A percentile compares a stretch with the other conserved stretches of the same genome.
Evolutionary conservation across 23 red algal species (phyloP).

Genomic region (Gracilaria vermiculophylla): DNA sequence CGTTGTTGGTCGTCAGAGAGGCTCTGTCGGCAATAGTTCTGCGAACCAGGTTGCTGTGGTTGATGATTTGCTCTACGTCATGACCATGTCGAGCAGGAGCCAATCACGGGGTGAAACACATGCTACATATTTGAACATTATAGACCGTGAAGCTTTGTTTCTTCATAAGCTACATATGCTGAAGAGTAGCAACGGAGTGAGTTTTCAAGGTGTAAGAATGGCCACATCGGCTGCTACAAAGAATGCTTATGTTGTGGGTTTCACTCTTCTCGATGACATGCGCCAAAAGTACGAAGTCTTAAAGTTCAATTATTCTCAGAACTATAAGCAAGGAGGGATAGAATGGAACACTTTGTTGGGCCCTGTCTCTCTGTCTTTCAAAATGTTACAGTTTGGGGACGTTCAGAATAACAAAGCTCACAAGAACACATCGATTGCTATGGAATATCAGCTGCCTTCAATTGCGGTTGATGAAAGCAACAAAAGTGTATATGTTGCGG

Average conservation of each 20-base stretch:
- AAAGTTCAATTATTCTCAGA: constrained; percentile 14
- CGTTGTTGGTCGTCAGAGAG: constrained; percentile 30
- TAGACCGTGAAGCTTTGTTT: constrained; percentile 25
- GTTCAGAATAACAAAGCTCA: not conserved
- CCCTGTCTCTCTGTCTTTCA: constrained; percentile 15
- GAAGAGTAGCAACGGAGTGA: constrained; percentile 1
- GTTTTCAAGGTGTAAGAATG: constrained; percentile 39
- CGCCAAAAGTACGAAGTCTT: constrained; percentile 20
- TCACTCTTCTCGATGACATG: not conserved
- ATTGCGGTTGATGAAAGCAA: constrained; percentile 27
- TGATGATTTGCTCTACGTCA: constrained; percentile 26
- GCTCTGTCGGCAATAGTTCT: constrained; percentile 21
- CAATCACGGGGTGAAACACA: not conserved
- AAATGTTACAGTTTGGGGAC: not conserved
- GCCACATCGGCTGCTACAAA: constrained; percentile 1
- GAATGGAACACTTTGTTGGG: constrained; percentile 22
- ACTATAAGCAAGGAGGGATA: not conserved
- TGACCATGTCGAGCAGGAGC: constrained; percentile 1
- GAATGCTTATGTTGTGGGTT: constrained; percentile 42
- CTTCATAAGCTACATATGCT: constrained; percentile 35
- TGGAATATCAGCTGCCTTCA: constrained; percentile 14
- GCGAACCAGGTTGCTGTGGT: constrained; percentile 4
- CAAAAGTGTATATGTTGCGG: constrained; percentile 23
- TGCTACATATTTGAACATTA: constrained; percentile 23
- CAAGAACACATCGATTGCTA: not conserved